Evolutionary conservation across 257 asterid species (phyloP).

Genomic region (Jasminum sambac): DNA sequence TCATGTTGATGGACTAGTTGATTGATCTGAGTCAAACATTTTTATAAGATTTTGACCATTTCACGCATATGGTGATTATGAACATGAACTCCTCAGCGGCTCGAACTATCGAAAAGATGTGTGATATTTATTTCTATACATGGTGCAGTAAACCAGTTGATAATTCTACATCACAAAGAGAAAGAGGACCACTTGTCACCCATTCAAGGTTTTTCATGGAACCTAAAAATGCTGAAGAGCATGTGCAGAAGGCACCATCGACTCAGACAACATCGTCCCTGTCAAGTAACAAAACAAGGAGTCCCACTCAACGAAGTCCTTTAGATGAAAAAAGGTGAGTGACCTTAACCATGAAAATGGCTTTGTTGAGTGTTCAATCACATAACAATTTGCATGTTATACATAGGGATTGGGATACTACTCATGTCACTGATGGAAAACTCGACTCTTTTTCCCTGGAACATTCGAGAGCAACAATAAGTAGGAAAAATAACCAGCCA

Average conservation of each 20-base stretch:
- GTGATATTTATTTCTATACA: constrained; percentile 21
- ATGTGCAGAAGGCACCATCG: constrained; percentile 28
- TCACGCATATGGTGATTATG: constrained; percentile 9
- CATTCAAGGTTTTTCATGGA: constrained; percentile 46
- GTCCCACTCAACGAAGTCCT: constrained; percentile 35
- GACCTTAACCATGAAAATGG: constrained; percentile 13
- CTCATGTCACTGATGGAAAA: constrained; percentile 33
- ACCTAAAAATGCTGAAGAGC: constrained; percentile 44
- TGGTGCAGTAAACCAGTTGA: constrained; percentile 47
- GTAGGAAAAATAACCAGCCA: constrained; percentile 40
- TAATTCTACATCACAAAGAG: constrained; percentile 34
- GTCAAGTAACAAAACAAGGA: constrained; percentile 34
- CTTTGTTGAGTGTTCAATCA: constrained; percentile 20
- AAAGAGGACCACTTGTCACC: constrained; percentile 37
- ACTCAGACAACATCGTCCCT: constrained; percentile 40
- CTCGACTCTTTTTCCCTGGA: constrained; percentile 37
- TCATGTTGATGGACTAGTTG: constrained; percentile 14
- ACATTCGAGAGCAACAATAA: constrained; percentile 35
- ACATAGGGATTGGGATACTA: constrained; percentile 35
- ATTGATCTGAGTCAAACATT: constrained; percentile 5
- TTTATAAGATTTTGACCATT: constrained; percentile 1
- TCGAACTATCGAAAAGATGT: constrained; percentile 9
- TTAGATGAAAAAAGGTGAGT: constrained; percentile 47
- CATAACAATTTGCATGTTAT: constrained; percentile 21
- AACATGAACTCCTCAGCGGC: not conserved